Conservation (phyloP, 768 basidiomycete genomes). For the Filobasidium floriforme region DNA sequence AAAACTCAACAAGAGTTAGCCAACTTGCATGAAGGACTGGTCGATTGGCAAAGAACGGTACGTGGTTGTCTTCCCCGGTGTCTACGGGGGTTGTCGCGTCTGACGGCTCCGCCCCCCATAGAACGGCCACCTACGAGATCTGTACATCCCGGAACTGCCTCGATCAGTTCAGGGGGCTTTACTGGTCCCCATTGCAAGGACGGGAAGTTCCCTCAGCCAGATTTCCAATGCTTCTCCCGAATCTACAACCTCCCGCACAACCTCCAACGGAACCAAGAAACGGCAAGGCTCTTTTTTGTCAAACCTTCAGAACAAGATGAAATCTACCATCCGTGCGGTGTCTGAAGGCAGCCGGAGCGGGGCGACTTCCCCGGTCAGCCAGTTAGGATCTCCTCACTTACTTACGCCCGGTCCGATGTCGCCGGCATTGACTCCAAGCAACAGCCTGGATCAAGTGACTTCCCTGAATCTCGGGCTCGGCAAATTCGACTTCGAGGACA, state of each 20-base stretch:
- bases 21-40: not conserved
- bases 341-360: slow-evolving; percentile 1
- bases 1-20: not conserved
- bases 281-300: slow-evolving; percentile 3
- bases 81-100: not conserved
- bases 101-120: not conserved
- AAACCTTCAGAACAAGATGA: not conserved
- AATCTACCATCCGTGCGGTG: not conserved
- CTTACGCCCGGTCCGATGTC: not conserved
- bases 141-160: not conserved
- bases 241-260: not conserved
- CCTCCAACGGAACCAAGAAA: not conserved
- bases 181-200: not conserved
- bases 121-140: slow-evolving; percentile 1
- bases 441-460: not conserved
- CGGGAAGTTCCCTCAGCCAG: not conserved
- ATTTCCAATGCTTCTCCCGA: not conserved
- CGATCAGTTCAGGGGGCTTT: not conserved
- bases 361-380: not conserved
- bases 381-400: not conserved
- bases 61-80: not conserved
- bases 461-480: not conserved
- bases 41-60: not conserved
- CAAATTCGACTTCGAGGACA: slow-evolving; percentile 5
- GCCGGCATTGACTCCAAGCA: not conserved